Evolutionary conservation across 2,329 filamentous ascomycete genomes (phyloP).

Genomic region (Ceratocystiopsis minuta): DNA sequence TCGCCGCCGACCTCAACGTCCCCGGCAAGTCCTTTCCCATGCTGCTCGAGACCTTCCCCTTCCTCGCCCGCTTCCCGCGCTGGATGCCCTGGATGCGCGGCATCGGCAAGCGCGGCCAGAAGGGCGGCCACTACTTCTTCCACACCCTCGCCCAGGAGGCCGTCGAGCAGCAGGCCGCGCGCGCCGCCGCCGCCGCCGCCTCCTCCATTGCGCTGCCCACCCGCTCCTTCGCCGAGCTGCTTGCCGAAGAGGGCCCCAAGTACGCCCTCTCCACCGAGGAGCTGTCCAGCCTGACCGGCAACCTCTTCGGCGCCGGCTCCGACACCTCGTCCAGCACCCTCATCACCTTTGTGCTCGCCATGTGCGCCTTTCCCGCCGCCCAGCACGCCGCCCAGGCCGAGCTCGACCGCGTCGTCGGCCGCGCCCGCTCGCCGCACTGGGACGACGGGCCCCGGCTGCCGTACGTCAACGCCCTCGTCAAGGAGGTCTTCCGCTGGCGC

Average conservation of each 20-base stretch:
- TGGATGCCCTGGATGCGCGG: constrained; percentile 32
- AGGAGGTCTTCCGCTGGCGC: constrained; percentile 38
- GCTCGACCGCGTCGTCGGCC: constrained; percentile 31
- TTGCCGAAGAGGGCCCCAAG: constrained; percentile 29
- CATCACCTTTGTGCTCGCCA: constrained; percentile 30
- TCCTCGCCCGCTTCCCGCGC: constrained; percentile 28
- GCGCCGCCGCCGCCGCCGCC: constrained; percentile 12
- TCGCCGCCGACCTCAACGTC: constrained; percentile 36
- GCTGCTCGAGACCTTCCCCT: constrained; percentile 37
- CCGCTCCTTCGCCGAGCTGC: constrained; percentile 23
- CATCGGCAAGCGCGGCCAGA: constrained; percentile 20
- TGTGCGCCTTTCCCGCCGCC: constrained; percentile 28
- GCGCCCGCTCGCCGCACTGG: constrained; percentile 25
- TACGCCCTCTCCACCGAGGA: constrained; percentile 26
- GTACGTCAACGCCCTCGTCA: constrained; percentile 34
- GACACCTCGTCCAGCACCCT: constrained; percentile 31
- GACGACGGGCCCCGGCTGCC: constrained; percentile 30
- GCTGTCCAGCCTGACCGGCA: constrained; percentile 27
- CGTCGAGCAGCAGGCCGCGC: constrained; percentile 14
- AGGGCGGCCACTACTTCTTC: constrained; percentile 31
- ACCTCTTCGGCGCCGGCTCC: constrained; percentile 28
- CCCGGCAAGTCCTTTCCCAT: constrained; percentile 35
- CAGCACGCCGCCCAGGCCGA: constrained; percentile 31
- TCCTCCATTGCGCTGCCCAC: constrained; percentile 12
- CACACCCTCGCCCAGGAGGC: constrained; percentile 33